phyloP scores from a whole-genome alignment of 495 filamentous ascomycete genomes.

The Penicillium bialowiezense region DNA sequence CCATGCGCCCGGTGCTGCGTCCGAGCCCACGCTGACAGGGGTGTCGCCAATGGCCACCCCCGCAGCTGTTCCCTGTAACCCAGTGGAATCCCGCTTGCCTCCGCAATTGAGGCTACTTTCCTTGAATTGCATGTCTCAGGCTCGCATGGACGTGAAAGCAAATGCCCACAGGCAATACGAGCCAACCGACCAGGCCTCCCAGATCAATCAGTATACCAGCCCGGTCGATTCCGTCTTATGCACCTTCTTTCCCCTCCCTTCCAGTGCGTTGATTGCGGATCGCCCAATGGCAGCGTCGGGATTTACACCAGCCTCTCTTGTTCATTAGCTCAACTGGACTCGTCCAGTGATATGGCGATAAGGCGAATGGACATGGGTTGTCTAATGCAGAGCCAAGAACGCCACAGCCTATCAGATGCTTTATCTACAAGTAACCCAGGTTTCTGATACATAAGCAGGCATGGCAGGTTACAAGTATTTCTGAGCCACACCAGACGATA shows the following conservation, averaged over 20 bases:
- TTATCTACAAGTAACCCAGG: not conserved
- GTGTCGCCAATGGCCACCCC: not conserved
- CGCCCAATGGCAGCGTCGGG: conserved; percentile 13
- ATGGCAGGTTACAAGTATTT: conserved; percentile 5
- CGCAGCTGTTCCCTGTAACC: conserved; percentile 1
- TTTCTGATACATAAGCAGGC: conserved; percentile 25
- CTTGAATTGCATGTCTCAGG: not conserved
- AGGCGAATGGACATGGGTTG: conserved; percentile 5
- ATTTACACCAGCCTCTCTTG: conserved; percentile 12
- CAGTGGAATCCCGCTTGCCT: not conserved
- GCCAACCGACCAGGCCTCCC: not conserved
- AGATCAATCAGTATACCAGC: not conserved
- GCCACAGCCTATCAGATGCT: conserved; percentile 18
- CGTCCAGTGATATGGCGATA: conserved; percentile 10
- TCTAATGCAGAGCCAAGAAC: conserved; percentile 11
- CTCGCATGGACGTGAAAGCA: not conserved
- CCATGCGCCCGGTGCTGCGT: conserved; percentile 2
- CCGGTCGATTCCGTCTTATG: not conserved
- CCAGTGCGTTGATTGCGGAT: conserved; percentile 4
- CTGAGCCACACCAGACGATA: conserved; percentile 15
- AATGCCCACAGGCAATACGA: not conserved
- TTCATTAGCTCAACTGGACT: conserved; percentile 2
- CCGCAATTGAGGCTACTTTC: not conserved
- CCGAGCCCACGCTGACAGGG: conserved; percentile 13
- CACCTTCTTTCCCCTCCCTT: conserved; percentile 6